A percentile compares a stretch with the other conserved stretches of the same genome.
Conservation (phyloP, 176 grass and related monocot genomes). For the Eragrostis curvula region DNA sequence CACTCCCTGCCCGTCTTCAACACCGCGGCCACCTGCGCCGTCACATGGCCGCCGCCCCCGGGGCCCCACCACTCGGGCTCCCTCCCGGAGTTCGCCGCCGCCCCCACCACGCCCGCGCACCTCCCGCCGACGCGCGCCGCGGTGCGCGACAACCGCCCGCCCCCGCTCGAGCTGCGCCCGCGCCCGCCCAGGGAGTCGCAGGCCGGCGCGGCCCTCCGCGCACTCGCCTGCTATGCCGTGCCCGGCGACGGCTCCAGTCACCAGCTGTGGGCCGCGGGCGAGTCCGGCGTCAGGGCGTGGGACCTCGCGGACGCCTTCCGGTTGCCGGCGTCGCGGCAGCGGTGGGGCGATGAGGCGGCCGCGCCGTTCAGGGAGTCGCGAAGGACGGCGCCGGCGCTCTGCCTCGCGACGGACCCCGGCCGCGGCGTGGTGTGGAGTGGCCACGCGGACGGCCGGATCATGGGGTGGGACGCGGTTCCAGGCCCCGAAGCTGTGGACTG, state of each 20-base stretch:
- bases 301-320: constrained; percentile 61
- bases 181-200: constrained; percentile 70
- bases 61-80: constrained; percentile 59
- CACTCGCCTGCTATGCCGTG: constrained; percentile 49
- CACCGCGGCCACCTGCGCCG: constrained; percentile 10
- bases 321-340: background rate
- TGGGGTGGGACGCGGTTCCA: constrained; percentile 54
- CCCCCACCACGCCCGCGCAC: constrained; percentile 28
- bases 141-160: constrained; percentile 46
- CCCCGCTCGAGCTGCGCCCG: constrained; percentile 73
- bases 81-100: constrained; percentile 61
- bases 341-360: constrained; percentile 72
- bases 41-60: constrained; percentile 56
- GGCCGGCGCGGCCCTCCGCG: constrained; percentile 50
- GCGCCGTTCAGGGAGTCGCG: constrained; percentile 63
- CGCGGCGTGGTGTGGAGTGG: constrained; percentile 83
- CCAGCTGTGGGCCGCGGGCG: constrained; percentile 65
- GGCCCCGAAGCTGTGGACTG: constrained; percentile 45
- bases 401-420: constrained; percentile 48
- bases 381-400: constrained; percentile 54
- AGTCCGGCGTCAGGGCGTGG: constrained; percentile 68
- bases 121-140: constrained; percentile 40
- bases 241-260: background rate
- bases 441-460: constrained; percentile 62
- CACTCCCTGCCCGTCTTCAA: constrained; percentile 45